These are phyloP conservation scores for Candida sonorensis DNA, from an alignment of 805 yeast species.

Conservation along the genomic window DNA sequence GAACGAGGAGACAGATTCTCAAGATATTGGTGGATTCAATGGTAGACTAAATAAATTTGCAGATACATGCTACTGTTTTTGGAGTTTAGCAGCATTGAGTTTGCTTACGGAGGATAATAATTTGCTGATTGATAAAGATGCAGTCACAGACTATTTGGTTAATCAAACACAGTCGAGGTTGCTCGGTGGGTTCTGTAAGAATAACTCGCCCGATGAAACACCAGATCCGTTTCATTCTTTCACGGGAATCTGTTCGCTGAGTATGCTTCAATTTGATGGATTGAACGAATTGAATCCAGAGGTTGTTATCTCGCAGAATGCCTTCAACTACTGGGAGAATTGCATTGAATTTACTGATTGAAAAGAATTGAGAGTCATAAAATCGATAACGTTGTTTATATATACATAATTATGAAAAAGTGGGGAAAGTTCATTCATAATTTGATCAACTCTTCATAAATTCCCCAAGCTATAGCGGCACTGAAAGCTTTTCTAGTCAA, in stretches of 20 bases:
- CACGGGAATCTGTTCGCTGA: slow-evolving; percentile 50
- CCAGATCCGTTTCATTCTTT: slow-evolving; percentile 71
- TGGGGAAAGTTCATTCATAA: slow-evolving; percentile 12
- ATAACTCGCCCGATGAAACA: slow-evolving; percentile 39
- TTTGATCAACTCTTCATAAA: slow-evolving; percentile 81
- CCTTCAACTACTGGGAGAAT: slow-evolving; percentile 12
- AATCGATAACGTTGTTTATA: too few relatives aligned
- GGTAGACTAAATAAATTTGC: slow-evolving; percentile 81
- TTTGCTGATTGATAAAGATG: slow-evolving; percentile 29
- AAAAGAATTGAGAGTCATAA: too few relatives aligned
- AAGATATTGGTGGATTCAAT: slow-evolving; percentile 73
- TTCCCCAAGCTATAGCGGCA: slow-evolving; percentile 96
- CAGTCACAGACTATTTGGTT: slow-evolving; percentile 39
- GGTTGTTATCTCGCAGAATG: slow-evolving; percentile 19
- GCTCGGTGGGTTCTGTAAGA: slow-evolving; percentile 75
- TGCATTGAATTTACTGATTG: too few relatives aligned
- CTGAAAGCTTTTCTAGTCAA: slow-evolving; percentile 80
- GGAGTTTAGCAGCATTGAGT: slow-evolving; percentile 60
- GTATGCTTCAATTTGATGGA: slow-evolving; percentile 24
- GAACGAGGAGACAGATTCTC: slow-evolving; percentile 31
- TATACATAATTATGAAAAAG: slow-evolving; percentile 1
- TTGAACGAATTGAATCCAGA: slow-evolving; percentile 12
- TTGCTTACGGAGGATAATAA: slow-evolving; percentile 26
- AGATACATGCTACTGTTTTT: slow-evolving; percentile 85
- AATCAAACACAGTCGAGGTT: slow-evolving; percentile 50